Conservation (phyloP, 371 early-diverging fungal species). For the Haplosporangium sp. region DNA sequence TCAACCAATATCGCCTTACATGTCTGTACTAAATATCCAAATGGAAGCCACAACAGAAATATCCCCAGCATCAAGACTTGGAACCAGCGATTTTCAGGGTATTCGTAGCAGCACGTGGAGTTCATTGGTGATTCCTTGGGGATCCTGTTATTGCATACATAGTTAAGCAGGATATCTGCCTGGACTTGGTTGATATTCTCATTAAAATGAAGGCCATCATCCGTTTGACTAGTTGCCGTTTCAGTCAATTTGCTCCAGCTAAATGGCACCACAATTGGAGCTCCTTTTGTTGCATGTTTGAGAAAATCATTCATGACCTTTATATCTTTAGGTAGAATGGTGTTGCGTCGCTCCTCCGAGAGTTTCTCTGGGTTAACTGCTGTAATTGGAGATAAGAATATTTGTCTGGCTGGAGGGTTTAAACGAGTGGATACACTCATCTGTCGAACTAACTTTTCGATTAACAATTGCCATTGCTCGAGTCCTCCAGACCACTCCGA, state of each 20-base stretch:
- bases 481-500: conserved; percentile 52
- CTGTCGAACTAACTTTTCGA: conserved; percentile 59
- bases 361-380: conserved; percentile 58
- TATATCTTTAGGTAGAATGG: conserved; percentile 61
- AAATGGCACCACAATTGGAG: conserved; percentile 60
- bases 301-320: conserved; percentile 69
- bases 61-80: conserved; percentile 57
- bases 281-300: conserved; percentile 18
- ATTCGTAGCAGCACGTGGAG: conserved; percentile 73
- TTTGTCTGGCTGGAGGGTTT: conserved; percentile 16
- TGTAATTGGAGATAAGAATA: conserved; percentile 58
- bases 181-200: conserved; percentile 59
- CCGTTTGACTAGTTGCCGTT: conserved; percentile 57
- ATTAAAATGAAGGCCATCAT: conserved; percentile 74
- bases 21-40: conserved; percentile 53
- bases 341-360: conserved; percentile 54
- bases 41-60: conserved; percentile 60
- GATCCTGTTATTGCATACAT: conserved; percentile 67
- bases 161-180: conserved; percentile 72
- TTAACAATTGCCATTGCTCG: conserved; percentile 59
- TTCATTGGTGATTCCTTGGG: conserved; percentile 62
- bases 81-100: conserved; percentile 64
- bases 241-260: conserved; percentile 65
- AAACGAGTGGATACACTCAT: conserved; percentile 21
- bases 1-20: conserved; percentile 26